Percentiles rank a stretch among this genome's conserved stretches.
phyloP scores from a whole-genome alignment of 2,329 filamentous ascomycete species.

The Exophiala aquamarina region DNA sequence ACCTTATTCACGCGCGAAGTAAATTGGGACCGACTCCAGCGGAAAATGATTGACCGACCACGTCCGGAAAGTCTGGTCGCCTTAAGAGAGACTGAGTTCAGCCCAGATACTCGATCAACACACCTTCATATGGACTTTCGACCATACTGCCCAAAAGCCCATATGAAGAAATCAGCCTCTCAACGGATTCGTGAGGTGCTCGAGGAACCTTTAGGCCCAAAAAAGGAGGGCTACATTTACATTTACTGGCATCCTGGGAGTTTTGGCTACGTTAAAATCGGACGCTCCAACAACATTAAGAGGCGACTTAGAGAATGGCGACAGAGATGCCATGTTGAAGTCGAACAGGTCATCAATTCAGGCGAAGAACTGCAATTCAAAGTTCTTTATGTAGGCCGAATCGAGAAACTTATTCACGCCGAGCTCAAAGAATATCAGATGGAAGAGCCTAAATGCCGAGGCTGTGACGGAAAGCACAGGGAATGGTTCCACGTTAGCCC shows the following conservation, averaged over 20 bases:
- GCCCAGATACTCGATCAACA: too few relatives aligned
- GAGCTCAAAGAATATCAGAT: conserved; percentile 13
- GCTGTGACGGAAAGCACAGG: conserved; percentile 4
- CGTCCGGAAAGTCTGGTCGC: too few relatives aligned
- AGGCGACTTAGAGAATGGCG: conserved; percentile 10
- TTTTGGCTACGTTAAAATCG: conserved; percentile 19
- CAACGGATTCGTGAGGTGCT: conserved; percentile 11
- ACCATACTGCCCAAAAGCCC: too few relatives aligned
- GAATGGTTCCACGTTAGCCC: conserved; percentile 15
- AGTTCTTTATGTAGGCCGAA: conserved; percentile 5
- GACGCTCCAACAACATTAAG: conserved; percentile 2
- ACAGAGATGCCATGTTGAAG: conserved; percentile 4
- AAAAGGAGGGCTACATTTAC: conserved; percentile 5
- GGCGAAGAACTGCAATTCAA: not conserved
- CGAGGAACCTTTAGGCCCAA: conserved; percentile 1
- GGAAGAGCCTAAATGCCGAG: conserved; percentile 4
- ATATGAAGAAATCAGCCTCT: too few relatives aligned
- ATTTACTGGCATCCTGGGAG: conserved; percentile 14
- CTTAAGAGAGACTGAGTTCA: too few relatives aligned
- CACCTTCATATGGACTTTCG: too few relatives aligned
- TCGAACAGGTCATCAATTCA: not conserved
- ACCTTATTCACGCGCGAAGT: too few relatives aligned
- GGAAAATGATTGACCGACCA: too few relatives aligned
- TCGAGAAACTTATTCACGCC: conserved; percentile 18
- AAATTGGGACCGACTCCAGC: too few relatives aligned